Percentiles rank a stretch among this genome's conserved stretches.
Evolutionary conservation across 306 rosid species (phyloP).

Genomic region (Cicer chorassanicum): DNA sequence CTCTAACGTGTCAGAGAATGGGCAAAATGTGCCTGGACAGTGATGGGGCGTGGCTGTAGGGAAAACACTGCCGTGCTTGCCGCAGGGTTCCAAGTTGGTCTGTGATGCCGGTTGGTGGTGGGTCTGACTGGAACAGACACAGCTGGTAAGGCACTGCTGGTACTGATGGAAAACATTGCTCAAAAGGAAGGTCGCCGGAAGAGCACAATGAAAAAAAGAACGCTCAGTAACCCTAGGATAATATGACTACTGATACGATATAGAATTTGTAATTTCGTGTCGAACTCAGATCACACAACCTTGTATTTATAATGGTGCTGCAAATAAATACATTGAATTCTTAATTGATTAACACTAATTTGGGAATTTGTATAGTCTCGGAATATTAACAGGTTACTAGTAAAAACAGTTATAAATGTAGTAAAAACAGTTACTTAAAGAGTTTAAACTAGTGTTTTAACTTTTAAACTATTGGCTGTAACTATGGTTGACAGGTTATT

Average conservation of each 20-base stretch:
- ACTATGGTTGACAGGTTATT: constrained; percentile 25
- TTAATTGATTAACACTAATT: neutral
- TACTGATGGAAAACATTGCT: neutral
- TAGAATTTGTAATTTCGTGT: neutral
- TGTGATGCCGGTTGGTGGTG: neutral
- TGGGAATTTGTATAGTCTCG: neutral
- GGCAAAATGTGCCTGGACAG: neutral
- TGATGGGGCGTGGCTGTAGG: neutral
- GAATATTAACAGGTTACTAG: neutral
- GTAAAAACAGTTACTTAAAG: constrained; percentile 20
- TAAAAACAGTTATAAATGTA: constrained; percentile 34
- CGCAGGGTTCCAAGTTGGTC: neutral
- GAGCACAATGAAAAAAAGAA: neutral
- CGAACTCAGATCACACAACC: neutral
- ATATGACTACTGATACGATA: constrained; percentile 23
- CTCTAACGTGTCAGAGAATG: neutral
- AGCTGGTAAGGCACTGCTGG: neutral
- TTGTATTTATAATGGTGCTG: neutral
- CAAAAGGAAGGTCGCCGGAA: neutral
- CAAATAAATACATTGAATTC: neutral
- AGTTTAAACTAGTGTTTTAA: constrained; percentile 10
- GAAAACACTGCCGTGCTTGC: neutral
- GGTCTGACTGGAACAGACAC: neutral
- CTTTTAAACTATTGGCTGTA: constrained; percentile 1
- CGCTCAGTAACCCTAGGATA: neutral